Percentiles rank a stretch among this genome's conserved stretches.
phyloP scores from a whole-genome alignment of 768 basidiomycete genomes.

The Mrakia gelida region DNA sequence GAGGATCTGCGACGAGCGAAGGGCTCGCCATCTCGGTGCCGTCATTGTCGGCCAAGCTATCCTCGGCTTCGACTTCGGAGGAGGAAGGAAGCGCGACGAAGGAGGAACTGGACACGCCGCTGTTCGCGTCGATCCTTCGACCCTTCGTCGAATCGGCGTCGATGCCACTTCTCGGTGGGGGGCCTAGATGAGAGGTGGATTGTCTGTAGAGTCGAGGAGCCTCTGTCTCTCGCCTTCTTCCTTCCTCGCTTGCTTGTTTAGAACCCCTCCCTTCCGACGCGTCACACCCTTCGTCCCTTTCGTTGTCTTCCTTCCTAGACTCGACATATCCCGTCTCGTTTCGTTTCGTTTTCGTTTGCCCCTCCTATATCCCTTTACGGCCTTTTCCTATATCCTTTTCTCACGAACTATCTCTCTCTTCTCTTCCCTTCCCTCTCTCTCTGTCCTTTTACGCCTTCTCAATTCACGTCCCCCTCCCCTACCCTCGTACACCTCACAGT shows the following conservation, averaged over 20 bases:
- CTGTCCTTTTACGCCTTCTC: background rate
- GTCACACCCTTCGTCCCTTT: too few species aligned
- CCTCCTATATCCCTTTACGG: background rate
- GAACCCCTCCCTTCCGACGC: too few species aligned
- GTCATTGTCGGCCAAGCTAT: background rate
- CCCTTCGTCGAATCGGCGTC: background rate
- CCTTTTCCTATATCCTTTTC: background rate
- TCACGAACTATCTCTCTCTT: background rate
- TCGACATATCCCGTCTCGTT: background rate
- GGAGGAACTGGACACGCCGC: background rate
- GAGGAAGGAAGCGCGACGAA: background rate
- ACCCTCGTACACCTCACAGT: background rate
- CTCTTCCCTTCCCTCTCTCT: background rate
- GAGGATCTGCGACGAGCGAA: background rate
- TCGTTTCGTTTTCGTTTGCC: background rate
- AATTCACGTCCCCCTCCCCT: background rate
- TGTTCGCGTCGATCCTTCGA: conserved; percentile 5
- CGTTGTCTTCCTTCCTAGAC: background rate
- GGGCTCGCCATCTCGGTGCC: background rate
- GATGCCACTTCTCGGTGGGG: background rate
- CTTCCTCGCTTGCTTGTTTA: background rate
- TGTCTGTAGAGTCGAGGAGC: background rate
- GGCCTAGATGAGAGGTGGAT: background rate
- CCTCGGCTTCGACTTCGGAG: background rate
- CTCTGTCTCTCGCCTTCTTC: background rate